Base-by-base conservation (phyloP, 257 asterid species). In the Solanum pimpinellifolium region DNA sequence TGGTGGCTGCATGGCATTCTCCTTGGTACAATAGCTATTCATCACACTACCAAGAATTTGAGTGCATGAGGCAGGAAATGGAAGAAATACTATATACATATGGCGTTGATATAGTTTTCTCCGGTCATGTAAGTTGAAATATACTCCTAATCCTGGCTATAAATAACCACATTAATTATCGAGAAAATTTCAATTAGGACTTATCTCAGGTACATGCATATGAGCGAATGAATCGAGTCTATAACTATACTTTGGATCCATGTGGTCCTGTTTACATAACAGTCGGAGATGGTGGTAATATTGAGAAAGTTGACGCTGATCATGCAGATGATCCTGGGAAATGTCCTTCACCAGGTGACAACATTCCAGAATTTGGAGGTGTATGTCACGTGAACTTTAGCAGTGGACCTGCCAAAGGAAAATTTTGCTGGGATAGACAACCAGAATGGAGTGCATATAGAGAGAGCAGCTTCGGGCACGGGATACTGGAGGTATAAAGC, bases 401-500 rank as follows among this genome's bases (percentile, higher is more conserved):
- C 4, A 90, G 86, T 62, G 99, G 98, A 70, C 95, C 95, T 9
- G 98, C 95, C 12, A 88, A 91, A 88, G 97, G 98, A 77, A 90
- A 88, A 31, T 97, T 97, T 86, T 97, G 98, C 90, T 97, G 99
- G 99, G 96, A 93, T 46, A 88, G 90, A 41, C 99, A 97, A 87
- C 99, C 99, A 10, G 98, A 94, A 46, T 97, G 95, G 94, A 95
- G 98, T 87, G 99, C 98, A 72, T 94, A 93, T n/a, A 93, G 99
- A 89, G 99, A 97, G 80, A 94, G 96, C 91, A 95, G 99, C 93
- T 97, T 97, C 85, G 99, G 99, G 23, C 99, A 97, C 91, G 99
- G 99, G 37, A 93, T 97, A 15, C 95, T 97, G 37, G 98, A 95
- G 98, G 99, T 96, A 56, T 56, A 91, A 86, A 59, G 46, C 86